Evolutionary conservation across 2,329 filamentous ascomycete species (phyloP), one percentile per base, ranked within the genome.

Genomic region (Sphaerulina musiva): DNA sequence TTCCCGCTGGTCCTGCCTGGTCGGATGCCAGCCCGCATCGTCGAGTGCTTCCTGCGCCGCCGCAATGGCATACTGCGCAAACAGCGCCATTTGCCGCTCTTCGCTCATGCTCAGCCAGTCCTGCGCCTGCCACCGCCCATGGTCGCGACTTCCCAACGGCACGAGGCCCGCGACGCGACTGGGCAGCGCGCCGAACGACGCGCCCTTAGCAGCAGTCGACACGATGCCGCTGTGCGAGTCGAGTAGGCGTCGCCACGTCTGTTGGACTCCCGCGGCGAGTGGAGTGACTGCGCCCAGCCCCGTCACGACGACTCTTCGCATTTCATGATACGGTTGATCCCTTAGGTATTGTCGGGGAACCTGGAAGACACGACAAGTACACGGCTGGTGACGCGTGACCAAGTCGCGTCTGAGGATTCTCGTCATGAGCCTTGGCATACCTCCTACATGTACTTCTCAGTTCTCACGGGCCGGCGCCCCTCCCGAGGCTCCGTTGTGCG

Each of bases 41-140:
- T 81, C 72, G 48, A 98, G 75, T 0, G 93, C 93, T 79, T 97
- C 93, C 48, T 89, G 81, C 0, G 89, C 80, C 2, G 91, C 89
- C 10, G 87, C 89, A 66, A 95, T 79, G 11, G 91, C 92, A 74
- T 95, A 97, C 70, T 97, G 91, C 3, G 90, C 82, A 68, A 97
- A 97, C 23, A 76, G 79, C n/a, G 93, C 90, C 84, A 95, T 95
- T 66, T 89, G 86, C 4, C 90, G 82, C 64, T 80, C 76, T 59
- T 85, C 81, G 47, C 80, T 82, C 10, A 59, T 58, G 3, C 57
- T 67, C 17, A 79, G 61, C 71, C 74, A 76, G 56, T 78, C 76
- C 57, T 70, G 73, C 1, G 70, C 61, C 60, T 74, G 71, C 77
- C 77, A 79, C 45, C 64, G 63, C 6, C 75, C 75, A 59, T 75